Conservation (phyloP, 306 rosid species). For the Fragaria vesca region DNA sequence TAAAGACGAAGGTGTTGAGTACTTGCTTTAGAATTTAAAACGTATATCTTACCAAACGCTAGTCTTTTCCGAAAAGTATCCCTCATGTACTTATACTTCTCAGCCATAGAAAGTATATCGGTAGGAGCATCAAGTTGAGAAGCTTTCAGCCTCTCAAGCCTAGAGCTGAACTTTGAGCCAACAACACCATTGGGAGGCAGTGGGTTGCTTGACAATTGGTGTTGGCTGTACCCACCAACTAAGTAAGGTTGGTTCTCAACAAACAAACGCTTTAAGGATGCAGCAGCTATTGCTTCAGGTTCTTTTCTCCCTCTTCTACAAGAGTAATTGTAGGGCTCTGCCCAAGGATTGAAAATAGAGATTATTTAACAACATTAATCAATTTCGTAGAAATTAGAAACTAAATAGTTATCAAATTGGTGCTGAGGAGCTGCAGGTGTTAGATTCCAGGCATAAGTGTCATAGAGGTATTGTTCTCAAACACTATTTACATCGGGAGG, state of each 20-base stretch:
- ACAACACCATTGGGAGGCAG: constrained; percentile 68
- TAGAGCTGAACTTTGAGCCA: constrained; percentile 67
- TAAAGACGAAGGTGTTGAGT: neutral
- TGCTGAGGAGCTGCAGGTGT: neutral
- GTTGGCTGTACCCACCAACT: constrained; percentile 86
- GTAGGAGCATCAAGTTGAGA: constrained; percentile 63
- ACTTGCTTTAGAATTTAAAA: neutral
- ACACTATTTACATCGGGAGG: neutral
- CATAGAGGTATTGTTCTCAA: neutral
- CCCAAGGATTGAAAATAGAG: constrained; percentile 25
- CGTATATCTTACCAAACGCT: constrained; percentile 67
- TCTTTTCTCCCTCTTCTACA: constrained; percentile 96
- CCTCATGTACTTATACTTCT: constrained; percentile 85
- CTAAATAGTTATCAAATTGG: neutral
- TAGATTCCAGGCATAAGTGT: neutral
- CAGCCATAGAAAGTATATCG: constrained; percentile 74
- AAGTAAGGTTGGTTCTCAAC: constrained; percentile 90
- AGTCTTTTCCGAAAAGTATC: constrained; percentile 78
- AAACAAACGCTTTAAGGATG: constrained; percentile 85
- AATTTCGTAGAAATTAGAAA: constrained; percentile 1
- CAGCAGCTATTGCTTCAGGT: constrained; percentile 98
- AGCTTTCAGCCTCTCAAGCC: constrained; percentile 61
- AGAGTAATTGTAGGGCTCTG: constrained; percentile 90
- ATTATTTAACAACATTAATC: constrained; percentile 18
- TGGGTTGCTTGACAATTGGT: constrained; percentile 45